phyloP scores from a whole-genome alignment of 768 basidiomycete genomes.

The Lentinula boryana region DNA sequence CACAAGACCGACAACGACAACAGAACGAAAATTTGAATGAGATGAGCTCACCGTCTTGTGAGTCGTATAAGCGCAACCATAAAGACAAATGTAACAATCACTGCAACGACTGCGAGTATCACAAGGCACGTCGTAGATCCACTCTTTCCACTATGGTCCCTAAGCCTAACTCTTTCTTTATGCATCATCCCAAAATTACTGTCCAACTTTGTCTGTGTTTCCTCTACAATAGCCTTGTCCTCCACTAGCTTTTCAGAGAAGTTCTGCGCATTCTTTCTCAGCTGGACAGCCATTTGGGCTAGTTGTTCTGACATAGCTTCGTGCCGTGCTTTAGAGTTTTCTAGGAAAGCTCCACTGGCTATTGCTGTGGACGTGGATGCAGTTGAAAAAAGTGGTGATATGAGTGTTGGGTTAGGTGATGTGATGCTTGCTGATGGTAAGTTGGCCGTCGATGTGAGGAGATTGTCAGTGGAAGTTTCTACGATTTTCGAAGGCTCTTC shows the following conservation, averaged over 20 bases:
- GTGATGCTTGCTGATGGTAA: conserved; percentile 15
- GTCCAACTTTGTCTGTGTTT: conserved; percentile 68
- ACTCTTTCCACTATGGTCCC: conserved; percentile 59
- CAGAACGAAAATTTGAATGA: not conserved
- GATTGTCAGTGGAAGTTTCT: conserved; percentile 23
- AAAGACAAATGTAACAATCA: conserved; percentile 59
- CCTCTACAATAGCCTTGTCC: conserved; percentile 67
- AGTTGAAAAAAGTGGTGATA: conserved; percentile 27
- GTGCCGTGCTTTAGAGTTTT: conserved; percentile 60
- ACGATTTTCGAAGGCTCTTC: conserved; percentile 14
- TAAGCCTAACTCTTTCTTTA: conserved; percentile 53
- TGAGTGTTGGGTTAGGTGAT: conserved; percentile 21
- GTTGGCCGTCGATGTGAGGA: conserved; percentile 35
- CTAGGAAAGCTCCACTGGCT: conserved; percentile 16
- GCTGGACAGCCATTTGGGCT: conserved; percentile 80
- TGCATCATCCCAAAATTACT: conserved; percentile 65
- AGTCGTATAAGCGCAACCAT: conserved; percentile 73
- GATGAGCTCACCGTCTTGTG: conserved; percentile 23
- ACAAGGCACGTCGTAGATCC: conserved; percentile 70
- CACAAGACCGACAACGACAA: not conserved
- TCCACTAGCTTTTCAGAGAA: conserved; percentile 69
- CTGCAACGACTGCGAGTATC: conserved; percentile 56
- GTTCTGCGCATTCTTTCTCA: conserved; percentile 77
- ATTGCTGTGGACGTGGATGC: conserved; percentile 23
- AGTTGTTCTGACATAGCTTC: conserved; percentile 72